phyloP scores from a whole-genome alignment of 192 early-diverging fungal genomes.

The Linnemannia schmuckeri region DNA sequence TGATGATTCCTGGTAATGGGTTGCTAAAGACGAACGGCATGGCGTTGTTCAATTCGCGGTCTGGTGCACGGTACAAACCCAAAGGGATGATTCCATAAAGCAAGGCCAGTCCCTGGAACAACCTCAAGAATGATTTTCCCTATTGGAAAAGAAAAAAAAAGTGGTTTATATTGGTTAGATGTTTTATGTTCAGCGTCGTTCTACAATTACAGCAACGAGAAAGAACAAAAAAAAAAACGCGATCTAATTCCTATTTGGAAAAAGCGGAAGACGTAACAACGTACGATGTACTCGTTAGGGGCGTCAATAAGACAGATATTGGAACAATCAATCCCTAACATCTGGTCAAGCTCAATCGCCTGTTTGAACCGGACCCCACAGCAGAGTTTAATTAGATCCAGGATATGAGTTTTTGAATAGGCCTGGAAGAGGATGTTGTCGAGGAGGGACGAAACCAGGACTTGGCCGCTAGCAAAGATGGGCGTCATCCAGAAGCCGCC shows the following conservation, averaged over 20 bases:
- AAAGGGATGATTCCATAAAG: constrained; percentile 68
- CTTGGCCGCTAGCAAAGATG: constrained; percentile 75
- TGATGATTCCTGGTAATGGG: constrained; percentile 67
- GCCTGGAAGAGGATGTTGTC: constrained; percentile 68
- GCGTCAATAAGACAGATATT: constrained; percentile 39
- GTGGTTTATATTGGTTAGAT: not conserved
- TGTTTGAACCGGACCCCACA: constrained; percentile 69
- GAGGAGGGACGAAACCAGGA: constrained; percentile 67
- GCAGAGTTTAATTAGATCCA: constrained; percentile 72
- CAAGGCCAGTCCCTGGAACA: constrained; percentile 67
- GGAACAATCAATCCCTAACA: constrained; percentile 50
- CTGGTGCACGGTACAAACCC: constrained; percentile 62
- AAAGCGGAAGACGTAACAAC: not conserved
- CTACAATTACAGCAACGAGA: not conserved
- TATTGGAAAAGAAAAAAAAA: not conserved
- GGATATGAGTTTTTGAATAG: constrained; percentile 67
- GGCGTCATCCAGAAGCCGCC: constrained; percentile 60
- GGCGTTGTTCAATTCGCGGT: constrained; percentile 65
- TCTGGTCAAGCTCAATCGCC: constrained; percentile 46
- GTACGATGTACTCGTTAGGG: constrained; percentile 31
- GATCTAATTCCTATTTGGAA: not conserved
- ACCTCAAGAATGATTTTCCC: constrained; percentile 61
- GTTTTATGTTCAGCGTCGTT: not conserved
- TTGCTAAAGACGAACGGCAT: constrained; percentile 80
- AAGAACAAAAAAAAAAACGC: not conserved